A percentile compares a stretch with the other conserved stretches of the same genome.
Evolutionary conservation across 192 early-diverging fungal species (phyloP).

Genomic region (Coemansia sp.): DNA sequence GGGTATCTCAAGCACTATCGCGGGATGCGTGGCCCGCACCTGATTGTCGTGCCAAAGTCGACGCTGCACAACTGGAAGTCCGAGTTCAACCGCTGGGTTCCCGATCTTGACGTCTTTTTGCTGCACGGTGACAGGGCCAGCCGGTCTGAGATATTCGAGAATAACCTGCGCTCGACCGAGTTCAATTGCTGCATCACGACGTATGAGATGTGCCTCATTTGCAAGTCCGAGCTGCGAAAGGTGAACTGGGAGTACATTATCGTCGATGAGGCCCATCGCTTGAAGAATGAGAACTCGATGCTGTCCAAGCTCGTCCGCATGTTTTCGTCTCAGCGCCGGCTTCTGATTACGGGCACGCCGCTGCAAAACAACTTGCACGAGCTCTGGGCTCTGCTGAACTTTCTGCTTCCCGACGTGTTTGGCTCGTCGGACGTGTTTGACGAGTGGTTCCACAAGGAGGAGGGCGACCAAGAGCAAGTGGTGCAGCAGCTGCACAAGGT

Average conservation of each 20-base stretch:
- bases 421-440: slow-evolving; percentile 93
- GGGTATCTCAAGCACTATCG: slow-evolving; percentile 91
- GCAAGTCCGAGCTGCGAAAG: slow-evolving; percentile 84
- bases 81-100: slow-evolving; percentile 93
- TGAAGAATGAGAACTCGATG: slow-evolving; percentile 94
- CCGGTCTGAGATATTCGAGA: slow-evolving; percentile 65
- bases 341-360: slow-evolving; percentile 95
- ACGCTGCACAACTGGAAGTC: slow-evolving; percentile 96
- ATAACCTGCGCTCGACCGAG: slow-evolving; percentile 59
- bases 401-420: slow-evolving; percentile 97
- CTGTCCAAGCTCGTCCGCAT: slow-evolving; percentile 94
- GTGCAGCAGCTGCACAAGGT: slow-evolving; percentile 72
- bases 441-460: slow-evolving; percentile 79
- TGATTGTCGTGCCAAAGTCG: slow-evolving; percentile 96
- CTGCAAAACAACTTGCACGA: slow-evolving; percentile 98
- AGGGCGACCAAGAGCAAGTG: slow-evolving; percentile 61
- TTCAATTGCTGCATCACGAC: slow-evolving; percentile 97
- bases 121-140: slow-evolving; percentile 90
- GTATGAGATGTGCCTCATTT: slow-evolving; percentile 94
- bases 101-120: slow-evolving; percentile 83
- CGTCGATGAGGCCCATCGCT: slow-evolving; percentile 81
- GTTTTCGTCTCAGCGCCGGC: slow-evolving; percentile 83
- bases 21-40: slow-evolving; percentile 80
- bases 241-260: slow-evolving; percentile 77
- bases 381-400: slow-evolving; percentile 98